Conservation (phyloP, 1,284 basidiomycete genomes). For the Anthracocystis walkeri region DNA sequence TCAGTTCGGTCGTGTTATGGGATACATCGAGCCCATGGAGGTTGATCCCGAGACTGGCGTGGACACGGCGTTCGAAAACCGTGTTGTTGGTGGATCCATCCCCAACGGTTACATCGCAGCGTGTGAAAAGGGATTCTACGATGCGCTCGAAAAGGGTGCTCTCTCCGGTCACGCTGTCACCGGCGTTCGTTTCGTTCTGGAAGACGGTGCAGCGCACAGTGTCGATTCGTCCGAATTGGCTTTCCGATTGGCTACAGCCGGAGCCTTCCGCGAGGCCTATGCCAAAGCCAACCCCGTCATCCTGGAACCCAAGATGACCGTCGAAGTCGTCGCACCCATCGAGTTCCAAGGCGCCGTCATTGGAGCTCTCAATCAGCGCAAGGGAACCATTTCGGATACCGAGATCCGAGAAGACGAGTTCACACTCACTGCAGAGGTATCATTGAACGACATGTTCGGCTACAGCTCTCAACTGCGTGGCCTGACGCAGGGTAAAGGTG, state of each 20-base stretch:
- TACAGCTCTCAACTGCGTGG: slow-evolving; percentile 79
- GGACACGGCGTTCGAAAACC: slow-evolving; percentile 87
- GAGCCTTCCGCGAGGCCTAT: slow-evolving; percentile 93
- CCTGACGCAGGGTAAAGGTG: slow-evolving; percentile 78
- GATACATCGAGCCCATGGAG: slow-evolving; percentile 89
- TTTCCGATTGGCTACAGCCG: slow-evolving; percentile 88
- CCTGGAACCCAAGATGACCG: slow-evolving; percentile 97
- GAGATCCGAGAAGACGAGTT: slow-evolving; percentile 98
- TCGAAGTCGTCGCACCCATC: slow-evolving; percentile 93
- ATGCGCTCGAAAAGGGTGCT: slow-evolving; percentile 90
- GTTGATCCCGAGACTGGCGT: slow-evolving; percentile 82
- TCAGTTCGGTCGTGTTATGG: slow-evolving; percentile 93
- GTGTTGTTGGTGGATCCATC: slow-evolving; percentile 91
- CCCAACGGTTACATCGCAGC: slow-evolving; percentile 93
- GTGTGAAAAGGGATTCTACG: slow-evolving; percentile 95
- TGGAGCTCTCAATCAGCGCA: slow-evolving; percentile 90
- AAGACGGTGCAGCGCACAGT: slow-evolving; percentile 92
- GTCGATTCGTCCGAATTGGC: slow-evolving; percentile 98
- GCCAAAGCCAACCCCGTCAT: slow-evolving; percentile 82
- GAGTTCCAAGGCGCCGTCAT: slow-evolving; percentile 99
- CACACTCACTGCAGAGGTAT: slow-evolving; percentile 88
- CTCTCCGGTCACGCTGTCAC: slow-evolving; percentile 90
- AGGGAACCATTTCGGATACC: slow-evolving; percentile 94
- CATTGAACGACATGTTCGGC: slow-evolving; percentile 98
- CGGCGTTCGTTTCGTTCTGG: slow-evolving; percentile 87